These are phyloP conservation scores for Candida germanica DNA, from an alignment of 805 yeast species.

Conservation along the genomic window DNA sequence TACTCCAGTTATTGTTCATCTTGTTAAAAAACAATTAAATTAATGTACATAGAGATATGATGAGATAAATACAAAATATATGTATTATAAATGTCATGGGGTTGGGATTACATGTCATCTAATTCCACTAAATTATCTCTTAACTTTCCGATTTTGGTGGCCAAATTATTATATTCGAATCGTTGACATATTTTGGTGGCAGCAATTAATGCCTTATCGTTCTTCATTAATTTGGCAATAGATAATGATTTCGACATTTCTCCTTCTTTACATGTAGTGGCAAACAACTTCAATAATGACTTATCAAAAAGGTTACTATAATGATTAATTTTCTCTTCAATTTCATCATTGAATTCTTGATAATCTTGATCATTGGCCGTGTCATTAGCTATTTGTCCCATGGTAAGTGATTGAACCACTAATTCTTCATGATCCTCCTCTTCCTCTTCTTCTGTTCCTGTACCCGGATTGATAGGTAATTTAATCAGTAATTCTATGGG, in stretches of 20 bases:
- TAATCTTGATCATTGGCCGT: slow-evolving; percentile 33
- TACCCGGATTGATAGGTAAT: slow-evolving; percentile 52
- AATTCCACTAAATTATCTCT: slow-evolving; percentile 32
- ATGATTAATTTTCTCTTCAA: slow-evolving; percentile 48
- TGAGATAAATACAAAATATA: slow-evolving; percentile 1
- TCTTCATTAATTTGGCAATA: slow-evolving; percentile 64
- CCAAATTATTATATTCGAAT: slow-evolving; percentile 34
- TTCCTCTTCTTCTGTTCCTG: slow-evolving; percentile 19
- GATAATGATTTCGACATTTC: slow-evolving; percentile 65
- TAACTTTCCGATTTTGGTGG: slow-evolving; percentile 33
- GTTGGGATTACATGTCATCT: slow-evolving; percentile 12
- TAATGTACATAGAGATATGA: slow-evolving; percentile 3
- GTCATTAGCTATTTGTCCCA: slow-evolving; percentile 63
- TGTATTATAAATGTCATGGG: not conserved
- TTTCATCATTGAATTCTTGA: slow-evolving; percentile 33
- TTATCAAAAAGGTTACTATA: slow-evolving; percentile 67
- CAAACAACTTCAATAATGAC: slow-evolving; percentile 73
- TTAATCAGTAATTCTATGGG: slow-evolving; percentile 74
- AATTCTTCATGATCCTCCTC: slow-evolving; percentile 56
- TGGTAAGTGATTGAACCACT: slow-evolving; percentile 54
- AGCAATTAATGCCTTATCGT: slow-evolving; percentile 77
- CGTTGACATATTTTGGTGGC: slow-evolving; percentile 84
- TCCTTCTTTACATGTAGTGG: slow-evolving; percentile 66
- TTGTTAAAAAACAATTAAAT: slow-evolving; percentile 47
- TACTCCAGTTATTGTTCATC: slow-evolving; percentile 54